A percentile compares a stretch with the other conserved stretches of the same genome.
Evolutionary conservation across 202 grass and related monocot species (phyloP).

Genomic region (Saccharum hybrid): DNA sequence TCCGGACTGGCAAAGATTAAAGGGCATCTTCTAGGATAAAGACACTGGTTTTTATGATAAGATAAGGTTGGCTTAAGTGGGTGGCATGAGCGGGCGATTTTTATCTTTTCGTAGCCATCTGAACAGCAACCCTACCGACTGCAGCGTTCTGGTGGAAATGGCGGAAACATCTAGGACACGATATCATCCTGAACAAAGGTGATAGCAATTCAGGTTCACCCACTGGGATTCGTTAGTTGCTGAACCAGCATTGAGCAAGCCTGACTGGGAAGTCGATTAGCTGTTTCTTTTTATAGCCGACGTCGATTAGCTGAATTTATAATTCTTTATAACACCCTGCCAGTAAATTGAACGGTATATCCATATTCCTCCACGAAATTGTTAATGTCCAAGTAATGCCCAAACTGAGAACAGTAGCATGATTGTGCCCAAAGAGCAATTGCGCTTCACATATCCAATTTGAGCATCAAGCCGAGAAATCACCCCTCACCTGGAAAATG

Average conservation of each 20-base stretch:
- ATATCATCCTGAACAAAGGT: background rate
- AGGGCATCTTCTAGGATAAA: conserved; percentile 33
- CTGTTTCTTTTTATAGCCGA: background rate
- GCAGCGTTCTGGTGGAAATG: background rate
- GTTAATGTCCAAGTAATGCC: background rate
- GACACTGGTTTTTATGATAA: conserved; percentile 51
- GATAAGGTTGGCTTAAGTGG: conserved; percentile 52
- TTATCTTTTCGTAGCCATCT: conserved; percentile 12
- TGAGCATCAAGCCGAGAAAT: background rate
- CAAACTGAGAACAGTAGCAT: background rate
- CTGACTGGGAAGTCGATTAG: background rate
- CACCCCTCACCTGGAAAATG: background rate
- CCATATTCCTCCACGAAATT: background rate
- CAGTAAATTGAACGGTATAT: background rate
- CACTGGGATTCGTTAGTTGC: background rate
- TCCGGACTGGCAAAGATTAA: conserved; percentile 38
- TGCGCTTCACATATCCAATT: background rate
- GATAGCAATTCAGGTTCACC: background rate
- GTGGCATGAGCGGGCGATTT: conserved; percentile 18
- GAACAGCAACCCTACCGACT: background rate
- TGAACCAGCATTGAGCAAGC: background rate
- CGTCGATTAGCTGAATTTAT: background rate
- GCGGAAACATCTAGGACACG: background rate
- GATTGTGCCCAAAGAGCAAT: background rate
- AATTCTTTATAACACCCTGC: background rate